Evolutionary conservation across 306 rosid genomes (phyloP).

Genomic region (Crotalaria pallida): DNA sequence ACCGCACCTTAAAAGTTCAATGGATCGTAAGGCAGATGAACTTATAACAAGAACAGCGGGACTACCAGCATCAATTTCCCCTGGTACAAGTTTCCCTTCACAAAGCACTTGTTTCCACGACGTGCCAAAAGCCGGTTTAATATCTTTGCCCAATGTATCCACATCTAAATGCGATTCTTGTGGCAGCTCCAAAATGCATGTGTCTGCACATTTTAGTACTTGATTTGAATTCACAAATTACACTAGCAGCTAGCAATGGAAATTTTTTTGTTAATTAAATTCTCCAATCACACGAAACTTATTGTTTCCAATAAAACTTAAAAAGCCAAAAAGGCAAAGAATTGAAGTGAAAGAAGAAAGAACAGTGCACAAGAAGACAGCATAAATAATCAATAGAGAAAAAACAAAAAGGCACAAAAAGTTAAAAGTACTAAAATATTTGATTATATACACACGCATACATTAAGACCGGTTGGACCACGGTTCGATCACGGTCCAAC

Average conservation of each 20-base stretch:
- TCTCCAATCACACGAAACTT: background rate
- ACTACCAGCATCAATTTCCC: conserved; percentile 48
- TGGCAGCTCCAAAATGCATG: conserved; percentile 41
- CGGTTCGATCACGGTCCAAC: no score
- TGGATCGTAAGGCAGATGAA: conserved; percentile 68
- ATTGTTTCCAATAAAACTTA: background rate
- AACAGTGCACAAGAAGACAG: no score
- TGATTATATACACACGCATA: no score
- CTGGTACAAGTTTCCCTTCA: conserved; percentile 38
- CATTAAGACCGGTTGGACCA: no score
- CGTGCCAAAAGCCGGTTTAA: conserved; percentile 63
- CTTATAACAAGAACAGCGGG: conserved; percentile 64
- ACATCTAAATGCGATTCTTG: conserved; percentile 36
- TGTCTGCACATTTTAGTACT: conserved; percentile 23
- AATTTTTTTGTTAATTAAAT: background rate
- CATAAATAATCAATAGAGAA: no score
- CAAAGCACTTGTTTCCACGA: conserved; percentile 69
- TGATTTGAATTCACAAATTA: background rate
- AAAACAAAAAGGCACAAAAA: no score
- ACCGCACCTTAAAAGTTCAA: conserved; percentile 66
- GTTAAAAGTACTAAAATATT: no score
- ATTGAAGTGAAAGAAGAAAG: no score
- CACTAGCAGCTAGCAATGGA: background rate
- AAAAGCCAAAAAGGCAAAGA: no score
- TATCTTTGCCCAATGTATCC: conserved; percentile 27